phyloP scores from a whole-genome alignment of 345 rosid genomes.

The Hypericum androsaemum region DNA sequence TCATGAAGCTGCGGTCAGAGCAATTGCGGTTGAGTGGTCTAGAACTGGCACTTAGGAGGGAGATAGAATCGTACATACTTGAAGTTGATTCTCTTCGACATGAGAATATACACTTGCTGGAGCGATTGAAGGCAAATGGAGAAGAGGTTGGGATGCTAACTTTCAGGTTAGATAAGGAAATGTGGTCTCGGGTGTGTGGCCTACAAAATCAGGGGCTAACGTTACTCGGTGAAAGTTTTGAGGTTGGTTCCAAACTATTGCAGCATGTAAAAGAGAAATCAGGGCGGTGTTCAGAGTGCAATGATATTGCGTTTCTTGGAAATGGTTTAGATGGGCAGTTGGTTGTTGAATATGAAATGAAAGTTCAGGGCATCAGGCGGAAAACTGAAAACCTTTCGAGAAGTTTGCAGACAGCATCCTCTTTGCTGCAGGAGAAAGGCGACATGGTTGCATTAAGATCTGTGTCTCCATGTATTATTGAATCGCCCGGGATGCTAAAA shows the following conservation, averaged over 20 bases:
- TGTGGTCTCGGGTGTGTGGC: slow-evolving; percentile 43
- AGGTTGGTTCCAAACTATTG: slow-evolving; percentile 52
- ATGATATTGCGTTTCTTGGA: slow-evolving; percentile 21
- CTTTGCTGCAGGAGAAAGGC: slow-evolving; percentile 57
- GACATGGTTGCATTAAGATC: slow-evolving; percentile 32
- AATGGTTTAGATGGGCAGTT: slow-evolving; percentile 55
- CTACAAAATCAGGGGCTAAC: slow-evolving; percentile 76
- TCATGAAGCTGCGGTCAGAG: slow-evolving; percentile 58
- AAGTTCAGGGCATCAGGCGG: slow-evolving; percentile 57
- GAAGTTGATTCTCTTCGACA: slow-evolving; percentile 74
- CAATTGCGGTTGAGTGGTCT: slow-evolving; percentile 76
- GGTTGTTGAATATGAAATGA: slow-evolving; percentile 62
- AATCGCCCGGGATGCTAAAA: slow-evolving; percentile 24
- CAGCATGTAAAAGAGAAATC: slow-evolving; percentile 48
- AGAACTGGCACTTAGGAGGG: slow-evolving; percentile 71
- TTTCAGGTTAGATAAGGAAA: slow-evolving; percentile 64
- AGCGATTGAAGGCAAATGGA: slow-evolving; percentile 56
- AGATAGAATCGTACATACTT: slow-evolving; percentile 45
- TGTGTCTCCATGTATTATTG: slow-evolving; percentile 17
- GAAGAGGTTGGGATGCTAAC: slow-evolving; percentile 42
- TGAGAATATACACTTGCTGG: slow-evolving; percentile 71
- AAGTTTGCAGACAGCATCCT: slow-evolving; percentile 63
- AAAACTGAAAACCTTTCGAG: slow-evolving; percentile 58
- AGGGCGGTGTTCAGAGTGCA: slow-evolving; percentile 36
- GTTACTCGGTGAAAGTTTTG: slow-evolving; percentile 50